Base-by-base conservation (phyloP, 495 filamentous ascomycete genomes). In the Trichoderma orchidacearum region DNA sequence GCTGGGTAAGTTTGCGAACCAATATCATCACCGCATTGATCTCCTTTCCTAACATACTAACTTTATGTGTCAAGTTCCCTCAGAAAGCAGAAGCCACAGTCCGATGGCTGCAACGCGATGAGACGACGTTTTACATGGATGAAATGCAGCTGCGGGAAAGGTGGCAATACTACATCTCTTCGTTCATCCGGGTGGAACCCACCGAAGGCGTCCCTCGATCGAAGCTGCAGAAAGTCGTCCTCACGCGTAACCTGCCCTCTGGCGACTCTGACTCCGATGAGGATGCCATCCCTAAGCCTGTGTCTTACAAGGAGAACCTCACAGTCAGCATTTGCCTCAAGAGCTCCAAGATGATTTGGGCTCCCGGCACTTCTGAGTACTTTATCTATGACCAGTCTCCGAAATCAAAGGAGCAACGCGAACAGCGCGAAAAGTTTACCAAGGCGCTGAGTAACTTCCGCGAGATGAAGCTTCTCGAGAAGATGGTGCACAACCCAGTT, bases 81-180 rank as follows among this genome's bases (percentile, higher is more conserved):
- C 61, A 67, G 23, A 77, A 76, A 52, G 73, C 75, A 57, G 79
- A 82, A 59, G 79, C 84, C 7, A 78, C 76, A 8, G 67, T 90
- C 1, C 84, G 83, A 51, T 82, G 90, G 62, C 74, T 94, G 57
- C 86, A 85, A 48, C 83, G 80, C 54, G 88, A 90, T 59, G 90
- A 95, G 60, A 80, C 83, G 4, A 94, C 89, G 0, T 86, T 92
- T 62, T 81, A 89, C 60, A 76, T 75, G 64, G 74, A 80, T 57
- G 79, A 83, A 59, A 76, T 83, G 70, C 72, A 77, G 61, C 74
- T 72, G 18, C 73, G 72, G 56, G 75, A 82, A 35, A 72, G 72
- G 55, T 97, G 92, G 92, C 85, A 87, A 52, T 91, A 92, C 75
- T 99, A 99, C 65, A 86, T 95, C 38, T 89, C 89, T 36, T 87